Evolutionary conservation across 2,329 filamentous ascomycete genomes (phyloP).

Genomic region (Colletotrichum orchidophilum): DNA sequence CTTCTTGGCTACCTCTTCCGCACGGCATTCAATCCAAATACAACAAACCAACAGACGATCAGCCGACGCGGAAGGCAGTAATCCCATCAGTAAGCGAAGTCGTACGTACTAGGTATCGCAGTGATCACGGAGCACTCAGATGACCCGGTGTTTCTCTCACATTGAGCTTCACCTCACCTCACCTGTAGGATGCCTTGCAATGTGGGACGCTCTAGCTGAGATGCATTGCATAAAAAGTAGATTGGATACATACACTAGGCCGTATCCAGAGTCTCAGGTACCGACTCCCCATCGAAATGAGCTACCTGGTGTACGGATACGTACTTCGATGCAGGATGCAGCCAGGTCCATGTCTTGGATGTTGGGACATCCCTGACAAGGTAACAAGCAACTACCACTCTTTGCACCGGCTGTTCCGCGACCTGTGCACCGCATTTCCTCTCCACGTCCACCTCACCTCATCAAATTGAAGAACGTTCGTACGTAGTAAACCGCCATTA

Average conservation of each 20-base stretch:
- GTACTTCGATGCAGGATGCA: neutral
- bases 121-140: neutral
- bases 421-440: neutral
- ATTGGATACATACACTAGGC: constrained; percentile 20
- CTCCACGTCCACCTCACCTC: neutral
- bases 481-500: neutral
- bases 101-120: neutral
- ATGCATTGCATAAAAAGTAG: constrained; percentile 17
- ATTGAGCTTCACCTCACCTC: neutral
- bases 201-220: neutral
- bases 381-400: neutral
- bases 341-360: neutral
- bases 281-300: neutral
- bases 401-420: neutral
- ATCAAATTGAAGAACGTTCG: neutral
- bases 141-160: neutral
- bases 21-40: neutral
- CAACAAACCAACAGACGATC: neutral
- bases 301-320: no score
- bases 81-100: neutral
- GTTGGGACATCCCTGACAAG: neutral
- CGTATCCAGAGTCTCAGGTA: neutral
- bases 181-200: neutral
- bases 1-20: no score
- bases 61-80: neutral